Evolutionary conservation across 2,329 filamentous ascomycete species (phyloP), one percentile per base, ranked within the genome.

Genomic region (Aspergillus puulaauensis): DNA sequence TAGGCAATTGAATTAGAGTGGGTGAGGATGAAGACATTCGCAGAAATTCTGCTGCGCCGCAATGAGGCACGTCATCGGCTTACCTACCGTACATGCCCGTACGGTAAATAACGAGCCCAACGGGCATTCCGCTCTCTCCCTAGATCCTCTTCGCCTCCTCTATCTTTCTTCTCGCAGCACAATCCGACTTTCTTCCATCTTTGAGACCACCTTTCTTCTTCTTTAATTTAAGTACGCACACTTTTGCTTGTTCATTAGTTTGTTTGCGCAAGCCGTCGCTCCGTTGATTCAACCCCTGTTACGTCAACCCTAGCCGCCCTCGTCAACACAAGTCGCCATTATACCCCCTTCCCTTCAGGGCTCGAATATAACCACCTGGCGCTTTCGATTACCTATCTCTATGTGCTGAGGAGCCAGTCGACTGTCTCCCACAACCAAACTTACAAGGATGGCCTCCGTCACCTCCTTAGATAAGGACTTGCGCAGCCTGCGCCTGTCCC

Each of bases 391-490:
- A 17, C 35, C 17, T 44, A 40, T 53, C 46, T 56, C 27, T 48
- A 64, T 62, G 54, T 37, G 23, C 24, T 27, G 21, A 11, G 39
- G 17, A 9, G 17, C 37, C 51, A 12, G 48, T 35, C 46, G 46
- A 56, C 45, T 50, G 40, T 39, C 17, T 35, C 27, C 45, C 40
- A 48, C 37, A 41, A 40, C 40, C 31, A 21, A 39, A 47, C 45
- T 31, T 33, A 21, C 39, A 60, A 73, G 52, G 64, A 98, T 98
- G 93, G 93, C 93, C 67, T 96, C 93, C 40, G 93, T 98, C 33
- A 85, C 91, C 63, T 96, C 91, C 62, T 82, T 99, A 60, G 95
- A 98, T 78, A 93, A 93, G 76, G 95, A 99, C 80, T 83, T 99
- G 86, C 90, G 91, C 82, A 92, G 88, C 74, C 77, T 98, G 83